These are phyloP conservation scores for Capronia americana DNA, from an alignment of 2,329 filamentous ascomycete genomes.

Conservation along the genomic window DNA sequence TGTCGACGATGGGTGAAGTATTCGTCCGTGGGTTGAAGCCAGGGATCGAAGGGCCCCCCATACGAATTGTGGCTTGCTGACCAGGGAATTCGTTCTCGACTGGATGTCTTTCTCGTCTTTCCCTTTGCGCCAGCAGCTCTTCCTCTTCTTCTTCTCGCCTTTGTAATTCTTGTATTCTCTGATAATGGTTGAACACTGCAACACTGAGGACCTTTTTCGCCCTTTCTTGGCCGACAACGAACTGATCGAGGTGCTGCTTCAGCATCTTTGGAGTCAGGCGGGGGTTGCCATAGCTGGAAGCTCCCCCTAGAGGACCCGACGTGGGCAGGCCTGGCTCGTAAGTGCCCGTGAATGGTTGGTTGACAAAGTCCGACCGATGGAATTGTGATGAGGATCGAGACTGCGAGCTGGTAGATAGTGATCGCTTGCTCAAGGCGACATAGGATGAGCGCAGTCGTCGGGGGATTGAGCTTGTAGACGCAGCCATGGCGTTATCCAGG, in stretches of 20 bases:
- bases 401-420: conserved; percentile 17
- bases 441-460: conserved; percentile 29
- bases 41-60: conserved; percentile 42
- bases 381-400: conserved; percentile 58
- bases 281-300: conserved; percentile 63
- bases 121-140: conserved; percentile 72
- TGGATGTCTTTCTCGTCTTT: conserved; percentile 74
- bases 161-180: conserved; percentile 77
- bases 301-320: conserved; percentile 66
- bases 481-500: conserved; percentile 27
- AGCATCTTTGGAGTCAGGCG: conserved; percentile 69
- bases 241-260: conserved; percentile 91
- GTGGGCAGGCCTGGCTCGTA: conserved; percentile 70
- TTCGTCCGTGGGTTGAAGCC: conserved; percentile 38
- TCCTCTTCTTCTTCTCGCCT: conserved; percentile 80
- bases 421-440: conserved; percentile 32
- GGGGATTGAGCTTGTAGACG: conserved; percentile 22
- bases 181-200: conserved; percentile 96
- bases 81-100: conserved; percentile 76
- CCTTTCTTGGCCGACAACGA: conserved; percentile 93
- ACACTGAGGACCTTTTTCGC: conserved; percentile 91
- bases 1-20: conserved; percentile 57
- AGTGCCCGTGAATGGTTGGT: conserved; percentile 65
- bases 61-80: conserved; percentile 61
- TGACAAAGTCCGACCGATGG: conserved; percentile 67